Conservation (phyloP, 163 green algal species). For the Coccomyxa subellipsoidea region DNA sequence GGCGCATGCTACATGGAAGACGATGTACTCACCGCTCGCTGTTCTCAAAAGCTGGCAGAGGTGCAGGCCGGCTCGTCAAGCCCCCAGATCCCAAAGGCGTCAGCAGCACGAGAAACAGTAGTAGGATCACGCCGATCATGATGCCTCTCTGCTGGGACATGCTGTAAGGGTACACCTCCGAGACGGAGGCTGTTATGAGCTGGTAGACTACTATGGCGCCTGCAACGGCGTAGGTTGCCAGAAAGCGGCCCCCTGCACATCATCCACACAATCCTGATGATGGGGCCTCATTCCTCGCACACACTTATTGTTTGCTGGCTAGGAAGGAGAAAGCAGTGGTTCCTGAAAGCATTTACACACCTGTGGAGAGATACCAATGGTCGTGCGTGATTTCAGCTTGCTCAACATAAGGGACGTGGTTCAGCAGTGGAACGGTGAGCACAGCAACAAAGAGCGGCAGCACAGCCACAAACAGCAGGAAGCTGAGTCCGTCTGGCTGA, state of each 20-base stretch:
- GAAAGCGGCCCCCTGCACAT: conserved; percentile 2
- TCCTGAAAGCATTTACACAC: not conserved
- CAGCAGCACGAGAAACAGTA: not conserved
- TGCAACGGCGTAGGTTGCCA: not conserved
- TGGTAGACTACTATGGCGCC: conserved; percentile 13
- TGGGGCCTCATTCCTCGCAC: no score
- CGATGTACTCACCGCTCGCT: not conserved
- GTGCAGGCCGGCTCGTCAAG: conserved; percentile 7
- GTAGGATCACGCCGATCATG: not conserved
- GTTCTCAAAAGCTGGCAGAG: not conserved
- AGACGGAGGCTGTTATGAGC: not conserved
- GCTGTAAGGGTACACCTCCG: not conserved
- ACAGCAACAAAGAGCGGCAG: conserved; percentile 20
- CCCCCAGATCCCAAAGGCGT: not conserved
- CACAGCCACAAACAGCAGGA: conserved; percentile 47
- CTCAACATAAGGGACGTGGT: conserved; percentile 35
- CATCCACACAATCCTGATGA: not conserved
- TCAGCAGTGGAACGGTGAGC: conserved; percentile 31
- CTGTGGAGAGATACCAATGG: not conserved
- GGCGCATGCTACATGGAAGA: no score
- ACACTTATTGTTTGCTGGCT: no score
- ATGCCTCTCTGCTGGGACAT: not conserved
- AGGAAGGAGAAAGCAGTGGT: no score
- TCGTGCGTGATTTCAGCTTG: not conserved
- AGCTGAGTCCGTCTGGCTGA: conserved; percentile 19